Percentiles rank a stretch among this genome's conserved stretches.
phyloP scores from a whole-genome alignment of 768 basidiomycete genomes.

The Serendipita sp. region DNA sequence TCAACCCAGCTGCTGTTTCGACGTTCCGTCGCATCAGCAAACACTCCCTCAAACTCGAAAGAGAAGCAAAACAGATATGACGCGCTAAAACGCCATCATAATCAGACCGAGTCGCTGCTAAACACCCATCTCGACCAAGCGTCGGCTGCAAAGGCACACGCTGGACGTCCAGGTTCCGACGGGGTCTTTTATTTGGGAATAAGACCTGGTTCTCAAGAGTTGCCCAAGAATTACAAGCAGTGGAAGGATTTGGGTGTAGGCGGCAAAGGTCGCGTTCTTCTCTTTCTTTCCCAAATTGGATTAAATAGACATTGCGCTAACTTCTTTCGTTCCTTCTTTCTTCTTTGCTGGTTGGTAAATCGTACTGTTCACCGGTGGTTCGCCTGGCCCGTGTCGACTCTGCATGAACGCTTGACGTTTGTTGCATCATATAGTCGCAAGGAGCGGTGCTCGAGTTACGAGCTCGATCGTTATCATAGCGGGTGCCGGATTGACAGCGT shows the following conservation, averaged over 20 bases:
- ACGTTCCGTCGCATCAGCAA: not conserved
- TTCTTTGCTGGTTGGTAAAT: not conserved
- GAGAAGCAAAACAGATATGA: not conserved
- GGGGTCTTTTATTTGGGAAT: conserved; percentile 4
- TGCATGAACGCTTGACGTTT: conserved; percentile 27
- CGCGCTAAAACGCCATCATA: not conserved
- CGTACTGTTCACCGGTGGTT: not conserved
- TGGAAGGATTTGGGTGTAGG: conserved; percentile 66
- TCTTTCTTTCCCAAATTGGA: not conserved
- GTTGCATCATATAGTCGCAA: conserved; percentile 31
- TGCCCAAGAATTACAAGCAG: conserved; percentile 36
- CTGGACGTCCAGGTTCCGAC: conserved; percentile 1
- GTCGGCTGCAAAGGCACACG: not conserved
- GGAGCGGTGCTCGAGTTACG: conserved; percentile 35
- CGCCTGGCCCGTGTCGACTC: conserved; percentile 29
- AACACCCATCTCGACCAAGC: not conserved
- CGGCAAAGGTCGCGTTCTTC: conserved; percentile 47
- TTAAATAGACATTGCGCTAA: not conserved
- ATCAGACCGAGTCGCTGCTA: not conserved
- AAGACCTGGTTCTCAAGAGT: not conserved
- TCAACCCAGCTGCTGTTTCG: not conserved
- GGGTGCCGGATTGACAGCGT: conserved; percentile 64
- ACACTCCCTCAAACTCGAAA: not conserved
- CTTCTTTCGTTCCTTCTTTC: not conserved
- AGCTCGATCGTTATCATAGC: conserved; percentile 43